These are phyloP conservation scores for Allantophomopsis lycopodina DNA, from an alignment of 2,329 filamentous ascomycete species.

Conservation along the genomic window DNA sequence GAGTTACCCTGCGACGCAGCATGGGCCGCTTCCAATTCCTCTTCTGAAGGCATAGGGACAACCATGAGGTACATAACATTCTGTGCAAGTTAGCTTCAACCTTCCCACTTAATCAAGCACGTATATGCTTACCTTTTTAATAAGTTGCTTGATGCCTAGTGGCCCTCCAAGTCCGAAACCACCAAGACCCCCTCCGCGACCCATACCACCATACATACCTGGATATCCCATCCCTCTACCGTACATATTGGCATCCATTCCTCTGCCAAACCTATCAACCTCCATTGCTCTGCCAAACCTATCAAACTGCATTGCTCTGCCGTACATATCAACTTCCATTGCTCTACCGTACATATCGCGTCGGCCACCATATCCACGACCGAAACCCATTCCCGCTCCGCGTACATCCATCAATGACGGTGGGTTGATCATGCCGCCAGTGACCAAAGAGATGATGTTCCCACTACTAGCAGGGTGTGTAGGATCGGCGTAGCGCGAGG, in stretches of 20 bases:
- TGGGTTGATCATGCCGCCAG: conserved; percentile 2
- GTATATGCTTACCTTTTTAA: conserved; percentile 1
- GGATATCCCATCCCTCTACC: background rate
- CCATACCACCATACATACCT: too few species aligned
- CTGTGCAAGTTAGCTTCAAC: conserved; percentile 9
- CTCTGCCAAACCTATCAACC: background rate
- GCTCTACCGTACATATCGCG: too few species aligned
- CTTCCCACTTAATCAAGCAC: background rate
- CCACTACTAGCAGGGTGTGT: conserved; percentile 33
- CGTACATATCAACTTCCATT: background rate
- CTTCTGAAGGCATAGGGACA: conserved; percentile 27
- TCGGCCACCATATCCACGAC: background rate
- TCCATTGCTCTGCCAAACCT: too few species aligned
- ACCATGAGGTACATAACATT: conserved; percentile 33
- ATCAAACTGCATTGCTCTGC: too few species aligned
- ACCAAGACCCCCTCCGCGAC: background rate
- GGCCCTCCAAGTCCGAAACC: too few species aligned
- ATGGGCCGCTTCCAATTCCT: too few species aligned
- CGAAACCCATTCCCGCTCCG: too few species aligned
- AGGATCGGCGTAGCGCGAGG: conserved; percentile 32
- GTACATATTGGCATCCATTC: too few species aligned
- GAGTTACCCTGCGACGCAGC: too few species aligned
- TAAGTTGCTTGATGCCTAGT: background rate
- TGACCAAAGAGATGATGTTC: conserved; percentile 3
- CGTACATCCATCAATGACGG: too few species aligned